Evolutionary conservation across 352 stramenopile species (phyloP), one percentile per base, ranked within the genome.

Genomic region (Aphanomyces stellatus): DNA sequence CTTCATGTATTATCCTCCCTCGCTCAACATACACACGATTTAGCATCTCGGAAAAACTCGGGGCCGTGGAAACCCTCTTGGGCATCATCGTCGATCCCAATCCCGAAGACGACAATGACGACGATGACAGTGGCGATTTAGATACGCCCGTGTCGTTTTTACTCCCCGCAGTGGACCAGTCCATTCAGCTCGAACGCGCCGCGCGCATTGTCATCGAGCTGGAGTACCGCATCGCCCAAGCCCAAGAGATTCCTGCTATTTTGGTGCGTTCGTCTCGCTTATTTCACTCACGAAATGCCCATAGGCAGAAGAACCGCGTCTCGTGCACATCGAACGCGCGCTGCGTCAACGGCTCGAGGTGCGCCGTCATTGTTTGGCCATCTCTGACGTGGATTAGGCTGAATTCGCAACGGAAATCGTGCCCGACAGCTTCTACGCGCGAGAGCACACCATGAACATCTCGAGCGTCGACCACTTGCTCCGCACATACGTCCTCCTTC

Each of bases 341-440:
- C 35, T 67, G 2, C 60, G 42, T 10, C n/a, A 67, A 17, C 48
- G 48, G 19, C 46, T 67, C n/a, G 60, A 67, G 60, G 60, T 67
- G 30, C 19, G 22, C 46, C 22, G 42, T 51, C 7, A 24, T 22
- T 24, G 8, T 24, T 51, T 8, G 8, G 25, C 42, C n/a, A 5
- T 24, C 42, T 22, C n/a, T 7, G 30, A 1, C 40, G 43, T 53
- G 28, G 27, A 43, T 11, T 35, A 95, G 71, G 90, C 87, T 1
- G 87, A 95, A 62, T 87, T 95, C 40, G 77, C 83, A 31, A 91
- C 87, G 10, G 85, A 95, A 63, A 88, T 95, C 35, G 87, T 93
- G 15, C 87, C 87, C 0, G 87, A 95, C 64, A 91, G 84, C 11
- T 94, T 94, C 43, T 95, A 95, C 72, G 82, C 82, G 51, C 83